A percentile compares a stretch with the other conserved stretches of the same genome.
These are phyloP conservation scores for Kwoniella europaea DNA, from an alignment of 768 basidiomycete genomes.

Conservation along the genomic window DNA sequence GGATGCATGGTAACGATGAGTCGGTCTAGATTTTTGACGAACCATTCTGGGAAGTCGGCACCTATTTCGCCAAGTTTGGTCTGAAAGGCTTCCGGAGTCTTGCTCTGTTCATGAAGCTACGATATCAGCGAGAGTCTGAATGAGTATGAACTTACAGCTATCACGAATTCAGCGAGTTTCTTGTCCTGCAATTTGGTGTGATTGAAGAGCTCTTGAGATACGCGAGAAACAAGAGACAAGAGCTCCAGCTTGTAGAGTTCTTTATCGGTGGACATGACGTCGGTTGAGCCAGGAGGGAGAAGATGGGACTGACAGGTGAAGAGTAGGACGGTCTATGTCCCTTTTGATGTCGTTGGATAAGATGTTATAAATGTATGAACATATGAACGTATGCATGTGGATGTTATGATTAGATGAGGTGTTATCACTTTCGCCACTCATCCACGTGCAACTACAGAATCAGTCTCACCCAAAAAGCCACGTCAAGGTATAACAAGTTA, in stretches of 20 bases:
- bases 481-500: no score
- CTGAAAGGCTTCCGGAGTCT: slow-evolving; percentile 80
- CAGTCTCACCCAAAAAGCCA: no score
- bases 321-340: no score
- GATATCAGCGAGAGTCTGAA: slow-evolving; percentile 2
- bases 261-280: slow-evolving; percentile 42
- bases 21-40: slow-evolving; percentile 90
- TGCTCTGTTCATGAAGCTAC: slow-evolving; percentile 78
- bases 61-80: slow-evolving; percentile 74
- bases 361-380: no score
- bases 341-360: no score
- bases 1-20: slow-evolving; percentile 93
- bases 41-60: slow-evolving; percentile 84
- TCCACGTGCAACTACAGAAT: no score
- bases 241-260: slow-evolving; percentile 93
- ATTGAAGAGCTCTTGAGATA: slow-evolving; percentile 91
- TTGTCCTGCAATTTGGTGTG: slow-evolving; percentile 80
- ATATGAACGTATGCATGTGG: no score
- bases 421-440: no score
- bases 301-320: no score
- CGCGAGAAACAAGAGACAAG: slow-evolving; percentile 86
- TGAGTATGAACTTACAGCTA: slow-evolving; percentile 61
- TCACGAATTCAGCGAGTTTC: slow-evolving; percentile 91
- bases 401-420: no score
- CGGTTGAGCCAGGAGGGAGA: neutral